Evolutionary conservation across 2,329 filamentous ascomycete species (phyloP), one percentile per base, ranked within the genome.

Genomic region (Diaporthe ampelina): DNA sequence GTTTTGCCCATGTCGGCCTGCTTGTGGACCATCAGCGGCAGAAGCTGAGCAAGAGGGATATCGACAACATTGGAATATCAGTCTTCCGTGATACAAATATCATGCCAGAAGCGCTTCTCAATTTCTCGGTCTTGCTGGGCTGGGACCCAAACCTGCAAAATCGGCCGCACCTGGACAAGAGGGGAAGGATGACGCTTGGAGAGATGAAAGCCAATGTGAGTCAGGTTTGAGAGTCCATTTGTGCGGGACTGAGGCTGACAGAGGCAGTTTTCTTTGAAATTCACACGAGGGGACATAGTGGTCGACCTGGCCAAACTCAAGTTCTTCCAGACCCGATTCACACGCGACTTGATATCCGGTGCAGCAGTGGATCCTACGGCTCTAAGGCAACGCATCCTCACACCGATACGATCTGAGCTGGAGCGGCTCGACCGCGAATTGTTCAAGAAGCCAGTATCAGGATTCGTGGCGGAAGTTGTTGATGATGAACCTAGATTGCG

Each of bases 261-360:
- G 19, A 32, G 6, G 57, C 75, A 94, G 90, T 96, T 98, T 81
- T 91, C 92, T 59, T 88, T 97, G 77, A 95, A 95, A 80, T 97
- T 98, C 84, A 98, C 95, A 4, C 94, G 93, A 78, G 96, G 96
- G 13, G 95, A 98, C 81, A 94, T 95, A 9, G 93, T 93, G 19
- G 94, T 98, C 24, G 91, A 93, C 26, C 89, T 92, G 68, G 91
- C 92, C 65, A 99, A 98, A 81, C 88, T 98, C 21, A 89, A 91
- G 78, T 94, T 92, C 81, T 89, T 98, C 65, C 94, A 98, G 57
- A 77, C 77, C 21, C 73, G 58, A 24, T 68, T 72, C 24, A 74
- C 57, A 10, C 72, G 69, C 2, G 63, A 67, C 17, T 52, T 76
- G 26, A 68, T 76, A 37, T 68, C 59, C 24, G 74, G 74, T 29